Percentiles rank a stretch among this genome's conserved stretches.
phyloP scores from a whole-genome alignment of 352 stramenopile species.

The Phytophthora nicotianae region DNA sequence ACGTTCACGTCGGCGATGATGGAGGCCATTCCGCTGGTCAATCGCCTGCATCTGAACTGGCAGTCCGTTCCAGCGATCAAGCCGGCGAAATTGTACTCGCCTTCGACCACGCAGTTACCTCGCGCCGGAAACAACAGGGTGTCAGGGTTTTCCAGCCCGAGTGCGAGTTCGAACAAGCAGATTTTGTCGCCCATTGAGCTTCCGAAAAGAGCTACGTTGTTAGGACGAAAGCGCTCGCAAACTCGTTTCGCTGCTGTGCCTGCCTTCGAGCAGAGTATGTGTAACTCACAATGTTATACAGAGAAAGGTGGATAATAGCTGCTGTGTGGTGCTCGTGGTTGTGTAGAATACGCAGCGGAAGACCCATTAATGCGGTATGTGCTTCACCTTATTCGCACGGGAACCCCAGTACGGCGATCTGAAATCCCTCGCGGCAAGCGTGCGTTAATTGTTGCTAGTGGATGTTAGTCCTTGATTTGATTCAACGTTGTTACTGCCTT shows the following conservation, averaged over 20 bases:
- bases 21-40: constrained; percentile 5
- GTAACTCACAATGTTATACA: background rate
- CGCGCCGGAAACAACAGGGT: background rate
- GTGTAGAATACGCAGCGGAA: constrained; percentile 50
- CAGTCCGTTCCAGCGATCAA: constrained; percentile 20
- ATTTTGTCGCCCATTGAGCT: constrained; percentile 2
- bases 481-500: constrained; percentile 3
- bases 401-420: constrained; percentile 26
- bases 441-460: too few species aligned
- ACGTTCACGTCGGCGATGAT: background rate
- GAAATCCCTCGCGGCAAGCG: constrained; percentile 48
- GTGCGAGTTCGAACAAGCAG: constrained; percentile 5
- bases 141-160: background rate
- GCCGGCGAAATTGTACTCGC: constrained; percentile 25
- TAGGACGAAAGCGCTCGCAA: background rate
- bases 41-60: constrained; percentile 25
- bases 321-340: background rate
- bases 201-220: background rate
- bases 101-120: constrained; percentile 1
- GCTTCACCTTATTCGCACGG: constrained; percentile 45
- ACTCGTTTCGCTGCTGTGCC: background rate
- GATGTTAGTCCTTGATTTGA: background rate
- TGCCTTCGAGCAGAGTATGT: constrained; percentile 33
- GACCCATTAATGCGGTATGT: constrained; percentile 54
- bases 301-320: background rate